phyloP scores from a whole-genome alignment of 2,329 filamentous ascomycete species.

The Fusarium verticillioides region DNA sequence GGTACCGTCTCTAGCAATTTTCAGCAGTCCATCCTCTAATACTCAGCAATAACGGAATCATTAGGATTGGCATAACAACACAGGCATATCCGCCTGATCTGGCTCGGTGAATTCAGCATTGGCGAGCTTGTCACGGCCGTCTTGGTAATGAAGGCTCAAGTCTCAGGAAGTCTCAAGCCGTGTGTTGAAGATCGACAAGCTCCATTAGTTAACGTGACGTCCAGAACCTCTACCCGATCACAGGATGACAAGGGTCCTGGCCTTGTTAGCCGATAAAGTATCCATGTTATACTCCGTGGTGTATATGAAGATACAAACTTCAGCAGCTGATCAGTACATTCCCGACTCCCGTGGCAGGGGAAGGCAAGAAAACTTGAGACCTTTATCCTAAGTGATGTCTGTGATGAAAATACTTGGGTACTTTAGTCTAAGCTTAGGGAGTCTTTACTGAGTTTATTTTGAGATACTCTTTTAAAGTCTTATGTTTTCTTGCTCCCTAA shows the following conservation, averaged over 20 bases:
- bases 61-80: background rate
- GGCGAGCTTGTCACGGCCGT: background rate
- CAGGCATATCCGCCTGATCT: background rate
- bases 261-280: conserved; percentile 23
- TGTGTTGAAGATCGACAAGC: conserved; percentile 21
- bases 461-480: too few relatives aligned
- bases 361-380: too few relatives aligned
- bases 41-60: conserved; percentile 6
- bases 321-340: conserved; percentile 10
- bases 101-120: background rate
- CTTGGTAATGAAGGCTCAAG: conserved; percentile 5
- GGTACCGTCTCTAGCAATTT: background rate
- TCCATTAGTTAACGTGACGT: conserved; percentile 20
- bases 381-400: too few relatives aligned
- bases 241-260: conserved; percentile 23
- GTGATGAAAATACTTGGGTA: too few relatives aligned
- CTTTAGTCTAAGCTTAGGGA: too few relatives aligned
- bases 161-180: background rate
- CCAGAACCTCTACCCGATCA: conserved; percentile 12
- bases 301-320: conserved; percentile 25
- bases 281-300: background rate
- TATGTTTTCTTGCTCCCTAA: too few relatives aligned
- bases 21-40: conserved; percentile 6
- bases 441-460: too few relatives aligned
- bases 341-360: background rate